Conservation (phyloP, 768 basidiomycete species). For the Collybiopsis luxurians region DNA sequence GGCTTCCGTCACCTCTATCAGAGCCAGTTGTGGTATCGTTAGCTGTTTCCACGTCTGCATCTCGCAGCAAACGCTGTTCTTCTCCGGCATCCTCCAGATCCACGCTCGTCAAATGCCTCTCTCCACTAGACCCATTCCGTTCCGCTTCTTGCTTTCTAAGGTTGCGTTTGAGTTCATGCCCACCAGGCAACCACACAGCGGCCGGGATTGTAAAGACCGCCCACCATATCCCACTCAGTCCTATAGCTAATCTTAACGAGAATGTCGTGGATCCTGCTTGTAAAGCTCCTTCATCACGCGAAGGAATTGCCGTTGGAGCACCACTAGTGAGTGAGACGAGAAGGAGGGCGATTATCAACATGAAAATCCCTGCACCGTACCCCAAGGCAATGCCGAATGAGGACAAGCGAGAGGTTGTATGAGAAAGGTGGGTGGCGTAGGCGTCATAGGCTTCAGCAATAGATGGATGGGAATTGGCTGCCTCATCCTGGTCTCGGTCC, state of each 20-base stretch:
- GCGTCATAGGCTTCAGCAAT: slow-evolving; percentile 16
- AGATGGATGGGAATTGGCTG: background rate
- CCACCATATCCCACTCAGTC: slow-evolving; percentile 89
- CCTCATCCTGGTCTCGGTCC: background rate
- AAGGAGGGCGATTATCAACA: slow-evolving; percentile 71
- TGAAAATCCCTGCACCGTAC: slow-evolving; percentile 77
- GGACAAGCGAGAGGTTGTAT: slow-evolving; percentile 81
- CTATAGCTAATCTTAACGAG: slow-evolving; percentile 79
- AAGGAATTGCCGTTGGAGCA: background rate
- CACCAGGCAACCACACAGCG: slow-evolving; percentile 65
- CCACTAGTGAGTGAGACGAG: slow-evolving; percentile 75
- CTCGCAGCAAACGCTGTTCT: slow-evolving; percentile 43
- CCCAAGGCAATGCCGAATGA: slow-evolving; percentile 84
- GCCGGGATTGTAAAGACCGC: slow-evolving; percentile 77
- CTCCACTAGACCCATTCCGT: no score
- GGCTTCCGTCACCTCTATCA: background rate
- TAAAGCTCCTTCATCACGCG: no score
- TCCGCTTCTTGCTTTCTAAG: slow-evolving; percentile 9
- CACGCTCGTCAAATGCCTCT: slow-evolving; percentile 10
- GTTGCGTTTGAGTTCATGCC: slow-evolving; percentile 1
- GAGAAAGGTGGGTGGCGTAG: slow-evolving; percentile 43
- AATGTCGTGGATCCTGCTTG: slow-evolving; percentile 53
- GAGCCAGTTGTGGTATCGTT: no score
- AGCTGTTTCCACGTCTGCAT: slow-evolving; percentile 62
- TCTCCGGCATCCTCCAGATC: slow-evolving; percentile 13